Percentiles rank a stretch among this genome's conserved stretches.
Evolutionary conservation across 371 early-diverging fungal species (phyloP).

Genomic region (Saksenaea oblongispora): DNA sequence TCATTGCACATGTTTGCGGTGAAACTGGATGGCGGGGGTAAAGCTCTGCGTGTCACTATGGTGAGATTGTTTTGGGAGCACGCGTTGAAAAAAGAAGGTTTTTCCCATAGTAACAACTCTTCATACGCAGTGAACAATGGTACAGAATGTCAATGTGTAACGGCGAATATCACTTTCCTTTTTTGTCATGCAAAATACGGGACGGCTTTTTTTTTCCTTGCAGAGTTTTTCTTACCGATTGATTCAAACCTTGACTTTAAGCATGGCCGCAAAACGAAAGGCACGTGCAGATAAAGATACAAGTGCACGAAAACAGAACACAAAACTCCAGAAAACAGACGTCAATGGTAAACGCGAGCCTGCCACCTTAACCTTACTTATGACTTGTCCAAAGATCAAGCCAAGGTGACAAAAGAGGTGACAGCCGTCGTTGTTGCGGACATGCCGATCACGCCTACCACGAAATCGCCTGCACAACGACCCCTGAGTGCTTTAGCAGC

Average conservation of each 20-base stretch:
- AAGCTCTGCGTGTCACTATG: too few relatives aligned
- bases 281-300: background rate
- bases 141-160: too few relatives aligned
- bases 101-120: too few relatives aligned
- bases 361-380: background rate
- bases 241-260: background rate
- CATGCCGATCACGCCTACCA: background rate
- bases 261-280: background rate
- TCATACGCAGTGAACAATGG: too few relatives aligned
- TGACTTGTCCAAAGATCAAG: background rate
- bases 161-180: too few relatives aligned
- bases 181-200: background rate
- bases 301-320: background rate
- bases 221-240: background rate
- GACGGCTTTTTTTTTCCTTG: background rate
- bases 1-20: too few relatives aligned
- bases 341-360: background rate
- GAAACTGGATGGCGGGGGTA: too few relatives aligned
- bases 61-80: too few relatives aligned
- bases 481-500: slow-evolving; percentile 23
- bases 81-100: too few relatives aligned
- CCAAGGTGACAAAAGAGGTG: background rate
- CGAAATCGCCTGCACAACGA: background rate
- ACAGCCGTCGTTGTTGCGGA: background rate
- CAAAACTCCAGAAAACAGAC: background rate